A percentile compares a stretch with the other conserved stretches of the same genome.
Evolutionary conservation across 768 basidiomycete genomes (phyloP).

Genomic region (Boletus sensibilis): DNA sequence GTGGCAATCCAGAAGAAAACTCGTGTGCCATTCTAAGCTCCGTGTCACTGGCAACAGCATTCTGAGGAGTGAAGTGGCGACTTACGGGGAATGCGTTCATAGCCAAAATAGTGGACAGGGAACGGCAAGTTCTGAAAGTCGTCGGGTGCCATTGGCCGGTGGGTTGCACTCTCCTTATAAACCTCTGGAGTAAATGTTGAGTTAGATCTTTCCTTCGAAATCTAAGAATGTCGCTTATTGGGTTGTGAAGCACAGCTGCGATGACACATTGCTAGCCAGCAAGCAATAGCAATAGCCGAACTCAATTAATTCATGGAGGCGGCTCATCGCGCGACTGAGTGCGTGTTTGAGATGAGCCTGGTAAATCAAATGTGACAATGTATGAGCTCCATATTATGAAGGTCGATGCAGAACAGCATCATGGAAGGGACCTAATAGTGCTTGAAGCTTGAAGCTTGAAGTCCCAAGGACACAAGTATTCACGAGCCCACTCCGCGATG

Average conservation of each 20-base stretch:
- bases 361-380: slow-evolving; percentile 31
- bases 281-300: slow-evolving; percentile 32
- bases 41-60: slow-evolving; percentile 12
- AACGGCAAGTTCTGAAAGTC: slow-evolving; percentile 14
- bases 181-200: slow-evolving; percentile 6
- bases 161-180: slow-evolving; percentile 25
- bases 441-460: slow-evolving; percentile 15
- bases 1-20: slow-evolving; percentile 65
- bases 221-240: slow-evolving; percentile 33
- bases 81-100: slow-evolving; percentile 70
- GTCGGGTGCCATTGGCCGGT: slow-evolving; percentile 20
- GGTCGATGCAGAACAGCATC: slow-evolving; percentile 26
- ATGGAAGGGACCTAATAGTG: slow-evolving; percentile 30
- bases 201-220: slow-evolving; percentile 19
- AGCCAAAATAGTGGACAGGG: slow-evolving; percentile 59
- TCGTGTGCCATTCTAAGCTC: slow-evolving; percentile 57
- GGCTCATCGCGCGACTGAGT: slow-evolving; percentile 24
- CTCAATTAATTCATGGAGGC: slow-evolving; percentile 34
- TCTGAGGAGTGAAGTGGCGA: slow-evolving; percentile 10
- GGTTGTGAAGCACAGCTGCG: slow-evolving; percentile 26
- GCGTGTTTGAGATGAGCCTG: slow-evolving; percentile 29
- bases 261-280: slow-evolving; percentile 29
- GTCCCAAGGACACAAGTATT: slow-evolving; percentile 18
- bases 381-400: slow-evolving; percentile 18
- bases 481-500: slow-evolving; percentile 24